A percentile compares a stretch with the other conserved stretches of the same genome.
phyloP scores from a whole-genome alignment of 768 basidiomycete species.

The Psilocybe azurescens region DNA sequence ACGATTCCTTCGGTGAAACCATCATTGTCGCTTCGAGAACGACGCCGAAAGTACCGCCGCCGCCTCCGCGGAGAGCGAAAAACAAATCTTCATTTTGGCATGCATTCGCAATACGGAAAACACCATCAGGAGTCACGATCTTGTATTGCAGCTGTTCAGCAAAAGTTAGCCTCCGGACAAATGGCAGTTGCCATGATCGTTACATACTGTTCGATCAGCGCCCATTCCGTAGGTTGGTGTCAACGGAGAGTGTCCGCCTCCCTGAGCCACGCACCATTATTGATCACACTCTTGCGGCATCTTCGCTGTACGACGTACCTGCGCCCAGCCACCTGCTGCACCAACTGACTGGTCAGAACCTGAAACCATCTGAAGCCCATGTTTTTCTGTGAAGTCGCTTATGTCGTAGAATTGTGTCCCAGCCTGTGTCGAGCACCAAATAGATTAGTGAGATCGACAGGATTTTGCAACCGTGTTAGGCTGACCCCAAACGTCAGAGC shows the following conservation, averaged over 20 bases:
- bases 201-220: slow-evolving; percentile 49
- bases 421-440: slow-evolving; percentile 32
- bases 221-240: slow-evolving; percentile 52
- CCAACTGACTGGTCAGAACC: slow-evolving; percentile 50
- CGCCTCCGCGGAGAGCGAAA: slow-evolving; percentile 56
- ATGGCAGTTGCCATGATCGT: neutral
- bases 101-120: slow-evolving; percentile 47
- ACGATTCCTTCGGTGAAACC: slow-evolving; percentile 38
- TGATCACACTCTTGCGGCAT: neutral
- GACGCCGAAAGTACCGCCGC: slow-evolving; percentile 54
- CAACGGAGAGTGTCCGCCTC: slow-evolving; percentile 50
- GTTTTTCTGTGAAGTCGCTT: slow-evolving; percentile 44
- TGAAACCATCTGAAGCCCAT: slow-evolving; percentile 51
- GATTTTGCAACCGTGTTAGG: neutral
- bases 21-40: slow-evolving; percentile 42
- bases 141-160: slow-evolving; percentile 48
- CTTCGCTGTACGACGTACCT: slow-evolving; percentile 8
- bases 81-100: slow-evolving; percentile 59
- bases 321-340: slow-evolving; percentile 48
- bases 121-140: slow-evolving; percentile 59
- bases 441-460: neutral
- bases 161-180: neutral
- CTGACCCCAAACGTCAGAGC: slow-evolving; percentile 46
- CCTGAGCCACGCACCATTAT: slow-evolving; percentile 18
- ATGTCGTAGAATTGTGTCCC: slow-evolving; percentile 51